Percentiles rank a stretch among this genome's conserved stretches.
Evolutionary conservation across 2,329 filamentous ascomycete genomes (phyloP).

Genomic region (Hawksworthiomyces lignivorus): DNA sequence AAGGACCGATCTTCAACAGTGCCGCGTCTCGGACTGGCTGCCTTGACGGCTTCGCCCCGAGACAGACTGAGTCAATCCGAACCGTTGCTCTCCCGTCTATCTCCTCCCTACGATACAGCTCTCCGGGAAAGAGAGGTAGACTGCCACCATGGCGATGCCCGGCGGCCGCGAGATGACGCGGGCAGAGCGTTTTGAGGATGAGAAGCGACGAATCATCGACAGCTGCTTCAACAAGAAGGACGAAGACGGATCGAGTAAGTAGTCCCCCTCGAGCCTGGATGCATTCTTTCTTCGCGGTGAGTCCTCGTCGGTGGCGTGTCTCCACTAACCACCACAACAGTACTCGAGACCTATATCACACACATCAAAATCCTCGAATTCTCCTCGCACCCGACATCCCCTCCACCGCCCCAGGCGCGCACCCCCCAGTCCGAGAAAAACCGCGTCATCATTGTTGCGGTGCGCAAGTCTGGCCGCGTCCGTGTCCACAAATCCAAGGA

Average conservation of each 20-base stretch:
- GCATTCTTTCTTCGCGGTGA: slow-evolving; percentile 10
- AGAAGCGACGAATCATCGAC: slow-evolving; percentile 88
- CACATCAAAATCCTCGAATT: slow-evolving; percentile 90
- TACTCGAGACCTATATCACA: slow-evolving; percentile 93
- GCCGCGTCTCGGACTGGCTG: too few species aligned
- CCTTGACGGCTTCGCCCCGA: too few species aligned
- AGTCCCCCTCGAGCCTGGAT: not conserved
- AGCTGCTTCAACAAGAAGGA: slow-evolving; percentile 92
- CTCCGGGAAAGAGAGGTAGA: too few species aligned
- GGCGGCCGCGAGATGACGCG: slow-evolving; percentile 31
- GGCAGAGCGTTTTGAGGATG: slow-evolving; percentile 90
- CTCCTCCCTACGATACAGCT: too few species aligned
- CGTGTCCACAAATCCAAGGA: slow-evolving; percentile 96
- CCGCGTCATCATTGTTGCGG: slow-evolving; percentile 85
- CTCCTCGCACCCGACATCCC: slow-evolving; percentile 70
- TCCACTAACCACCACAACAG: slow-evolving; percentile 30
- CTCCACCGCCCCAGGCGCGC: slow-evolving; percentile 71
- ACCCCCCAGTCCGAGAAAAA: slow-evolving; percentile 71
- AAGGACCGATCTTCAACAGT: too few species aligned
- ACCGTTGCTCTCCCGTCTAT: too few species aligned
- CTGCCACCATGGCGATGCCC: slow-evolving; percentile 22
- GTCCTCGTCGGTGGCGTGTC: not conserved
- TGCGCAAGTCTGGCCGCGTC: slow-evolving; percentile 84
- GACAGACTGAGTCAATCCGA: too few species aligned
- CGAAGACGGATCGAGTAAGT: slow-evolving; percentile 72